Conservation (phyloP, 352 stramenopile species). For the Phytophthora meadii region DNA sequence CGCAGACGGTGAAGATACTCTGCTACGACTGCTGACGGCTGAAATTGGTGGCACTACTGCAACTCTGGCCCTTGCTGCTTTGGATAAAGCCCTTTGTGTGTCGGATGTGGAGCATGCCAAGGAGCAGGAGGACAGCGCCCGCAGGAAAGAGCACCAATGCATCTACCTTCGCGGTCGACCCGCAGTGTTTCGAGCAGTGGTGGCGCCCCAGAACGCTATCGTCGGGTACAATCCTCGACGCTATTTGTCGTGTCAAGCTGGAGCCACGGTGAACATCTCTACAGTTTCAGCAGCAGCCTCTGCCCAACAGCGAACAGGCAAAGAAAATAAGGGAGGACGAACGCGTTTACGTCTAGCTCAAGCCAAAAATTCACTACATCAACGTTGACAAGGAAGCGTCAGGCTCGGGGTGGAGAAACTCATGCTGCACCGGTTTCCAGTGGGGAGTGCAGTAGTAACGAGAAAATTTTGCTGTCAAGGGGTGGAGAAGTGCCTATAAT, state of each 20-base stretch:
- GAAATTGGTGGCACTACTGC: slow-evolving; percentile 51
- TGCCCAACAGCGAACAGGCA: slow-evolving; percentile 19
- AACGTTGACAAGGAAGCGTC: slow-evolving; percentile 21
- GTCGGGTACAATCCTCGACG: slow-evolving; percentile 53
- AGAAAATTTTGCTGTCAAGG: slow-evolving; percentile 22
- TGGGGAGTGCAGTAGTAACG: slow-evolving; percentile 19
- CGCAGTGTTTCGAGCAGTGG: slow-evolving; percentile 54
- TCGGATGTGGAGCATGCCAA: slow-evolving; percentile 43
- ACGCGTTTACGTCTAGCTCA: slow-evolving; percentile 20
- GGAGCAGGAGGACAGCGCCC: slow-evolving; percentile 43
- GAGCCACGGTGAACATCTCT: not conserved
- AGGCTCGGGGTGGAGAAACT: slow-evolving; percentile 19
- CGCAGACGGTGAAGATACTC: slow-evolving; percentile 51
- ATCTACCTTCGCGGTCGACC: slow-evolving; percentile 58
- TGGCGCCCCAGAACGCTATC: slow-evolving; percentile 51
- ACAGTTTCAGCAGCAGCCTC: not conserved
- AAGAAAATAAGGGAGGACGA: slow-evolving; percentile 28
- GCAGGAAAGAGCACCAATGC: slow-evolving; percentile 61
- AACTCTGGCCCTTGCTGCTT: too few species aligned
- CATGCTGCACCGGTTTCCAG: not conserved
- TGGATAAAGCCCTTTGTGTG: slow-evolving; percentile 51
- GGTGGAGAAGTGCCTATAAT: slow-evolving; percentile 36
- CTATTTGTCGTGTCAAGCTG: slow-evolving; percentile 19
- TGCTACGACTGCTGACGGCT: slow-evolving; percentile 57
- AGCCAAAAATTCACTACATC: slow-evolving; percentile 19